Base-by-base conservation (phyloP, 495 filamentous ascomycete genomes). In the Penicillium dipodomyicola region DNA sequence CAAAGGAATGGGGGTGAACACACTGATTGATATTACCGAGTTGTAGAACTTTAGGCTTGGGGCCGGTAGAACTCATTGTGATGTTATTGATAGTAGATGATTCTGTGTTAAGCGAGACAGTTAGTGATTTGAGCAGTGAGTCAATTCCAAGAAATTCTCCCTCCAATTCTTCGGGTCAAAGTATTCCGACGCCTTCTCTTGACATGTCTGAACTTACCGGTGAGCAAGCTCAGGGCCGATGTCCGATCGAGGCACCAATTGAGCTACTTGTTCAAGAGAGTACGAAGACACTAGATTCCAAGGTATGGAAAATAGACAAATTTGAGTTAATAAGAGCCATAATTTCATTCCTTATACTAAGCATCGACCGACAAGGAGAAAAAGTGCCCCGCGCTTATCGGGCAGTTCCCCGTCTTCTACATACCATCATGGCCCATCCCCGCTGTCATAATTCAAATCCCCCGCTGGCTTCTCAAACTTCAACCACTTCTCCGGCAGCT, bases 41-140 rank as follows among this genome's bases (percentile, higher is more conserved):
- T 27, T 82, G 72, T 20, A 87, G 80, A 23, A 83, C 73, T 56
- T 82, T 82, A 51, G 78, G 80, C 59, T 75, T 80, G 11, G 64
- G 8, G 17, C 37, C 23, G 15, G 46, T 59, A 6, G 64, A 60
- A 29, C 46, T 43, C 67, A 71, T 71, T 23, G 7, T 29, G 41
- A 33, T 29, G 6, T 11, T 19, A 12, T 29, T 43, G 17, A 30
- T 29, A 22, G 2, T 43, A 14, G 23, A 30, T 14, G 35, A 19
- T 29, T 30, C 33, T 29, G 35, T 52, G 22, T 17, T 3, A 4
- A 29, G n/a, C 19, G 11, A 19, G 14, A 29, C 8, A 14, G 30
- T 51, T 17, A 41, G 49, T 20, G 6, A 17, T n/a, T 35, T 19
- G 29, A 44, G 30, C 7, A 15, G 47, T 0, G 14, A 49, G 20